A percentile compares a stretch with the other conserved stretches of the same genome.
These are phyloP conservation scores for Aspergillus arachidicola DNA, from an alignment of 2,329 filamentous ascomycete genomes.

Conservation along the genomic window DNA sequence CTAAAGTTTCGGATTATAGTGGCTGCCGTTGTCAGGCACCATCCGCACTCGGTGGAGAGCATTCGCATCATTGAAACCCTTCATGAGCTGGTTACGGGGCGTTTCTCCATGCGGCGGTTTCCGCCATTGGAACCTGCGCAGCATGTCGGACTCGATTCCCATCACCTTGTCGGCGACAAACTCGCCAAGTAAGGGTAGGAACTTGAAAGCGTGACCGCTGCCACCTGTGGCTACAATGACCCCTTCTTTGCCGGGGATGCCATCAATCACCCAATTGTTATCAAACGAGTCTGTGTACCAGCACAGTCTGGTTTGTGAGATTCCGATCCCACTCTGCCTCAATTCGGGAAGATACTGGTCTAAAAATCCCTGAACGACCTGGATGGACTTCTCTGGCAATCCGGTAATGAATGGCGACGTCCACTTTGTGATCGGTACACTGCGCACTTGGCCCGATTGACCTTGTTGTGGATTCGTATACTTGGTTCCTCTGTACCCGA, in stretches of 20 bases:
- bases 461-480: slow-evolving; percentile 49
- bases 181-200: slow-evolving; percentile 46
- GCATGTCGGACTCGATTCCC: neutral
- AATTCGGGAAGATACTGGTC: slow-evolving; percentile 50
- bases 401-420: slow-evolving; percentile 19
- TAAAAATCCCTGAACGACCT: slow-evolving; percentile 38
- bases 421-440: slow-evolving; percentile 46
- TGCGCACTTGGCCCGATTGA: slow-evolving; percentile 41
- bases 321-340: slow-evolving; percentile 33
- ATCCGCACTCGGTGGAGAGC: neutral
- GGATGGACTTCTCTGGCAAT: slow-evolving; percentile 31
- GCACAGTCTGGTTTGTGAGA: slow-evolving; percentile 53
- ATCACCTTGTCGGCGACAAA: neutral
- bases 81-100: neutral
- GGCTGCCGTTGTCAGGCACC: neutral
- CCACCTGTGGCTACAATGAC: slow-evolving; percentile 64
- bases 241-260: slow-evolving; percentile 53
- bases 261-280: slow-evolving; percentile 59
- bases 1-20: neutral
- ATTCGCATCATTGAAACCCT: neutral
- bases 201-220: slow-evolving; percentile 65
- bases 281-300: slow-evolving; percentile 61
- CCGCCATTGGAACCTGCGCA: neutral
- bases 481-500: slow-evolving; percentile 56
- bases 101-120: neutral